A percentile compares a stretch with the other conserved stretches of the same genome.
phyloP scores from a whole-genome alignment of 345 rosid genomes.

The Eucalyptus decipiens region DNA sequence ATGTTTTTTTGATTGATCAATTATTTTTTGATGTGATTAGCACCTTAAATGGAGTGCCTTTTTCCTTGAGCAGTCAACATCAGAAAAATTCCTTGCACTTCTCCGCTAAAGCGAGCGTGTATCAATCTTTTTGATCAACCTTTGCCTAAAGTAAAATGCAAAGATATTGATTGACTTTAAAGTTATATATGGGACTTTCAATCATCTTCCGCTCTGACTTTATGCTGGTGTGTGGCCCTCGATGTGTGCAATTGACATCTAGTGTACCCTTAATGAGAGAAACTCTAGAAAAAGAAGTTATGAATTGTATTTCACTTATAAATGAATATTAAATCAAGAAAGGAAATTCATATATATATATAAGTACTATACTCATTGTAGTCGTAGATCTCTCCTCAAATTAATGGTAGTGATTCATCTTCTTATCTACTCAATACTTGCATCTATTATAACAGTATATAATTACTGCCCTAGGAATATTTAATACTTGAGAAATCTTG shows the following conservation, averaged over 20 bases:
- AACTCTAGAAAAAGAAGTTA: too few species aligned
- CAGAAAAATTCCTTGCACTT: neutral
- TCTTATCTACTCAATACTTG: too few species aligned
- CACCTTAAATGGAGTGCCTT: neutral
- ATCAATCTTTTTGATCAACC: neutral
- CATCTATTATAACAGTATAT: too few species aligned
- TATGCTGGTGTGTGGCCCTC: neutral
- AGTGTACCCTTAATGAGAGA: accelerated
- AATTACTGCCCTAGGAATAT: too few species aligned
- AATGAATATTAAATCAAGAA: too few species aligned
- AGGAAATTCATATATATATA: too few species aligned
- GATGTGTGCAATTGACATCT: neutral
- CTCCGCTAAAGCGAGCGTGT: neutral
- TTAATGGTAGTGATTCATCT: too few species aligned
- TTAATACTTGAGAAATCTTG: accelerated
- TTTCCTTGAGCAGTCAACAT: neutral
- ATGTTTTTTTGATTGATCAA: neutral
- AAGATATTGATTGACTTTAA: neutral
- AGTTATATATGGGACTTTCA: neutral
- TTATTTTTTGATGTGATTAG: neutral
- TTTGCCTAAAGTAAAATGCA: neutral
- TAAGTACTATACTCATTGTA: too few species aligned
- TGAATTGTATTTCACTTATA: too few species aligned
- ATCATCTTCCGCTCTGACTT: neutral
- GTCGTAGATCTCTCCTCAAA: accelerated